phyloP scores from a whole-genome alignment of 208 protist genomes.

The Borovskyia barvae region DNA sequence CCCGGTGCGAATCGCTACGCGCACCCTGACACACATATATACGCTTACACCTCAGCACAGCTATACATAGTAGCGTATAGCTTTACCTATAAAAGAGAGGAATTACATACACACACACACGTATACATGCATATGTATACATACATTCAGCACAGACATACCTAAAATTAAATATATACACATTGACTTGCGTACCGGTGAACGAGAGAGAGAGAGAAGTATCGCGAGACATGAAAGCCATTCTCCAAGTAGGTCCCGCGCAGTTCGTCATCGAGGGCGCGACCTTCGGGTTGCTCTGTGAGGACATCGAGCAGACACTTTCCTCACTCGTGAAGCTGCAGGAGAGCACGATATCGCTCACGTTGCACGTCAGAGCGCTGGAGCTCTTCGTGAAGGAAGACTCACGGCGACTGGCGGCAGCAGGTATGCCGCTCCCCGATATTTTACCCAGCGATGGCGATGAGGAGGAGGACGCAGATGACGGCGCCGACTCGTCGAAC shows the following conservation, averaged over 20 bases:
- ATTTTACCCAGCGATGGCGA: not conserved
- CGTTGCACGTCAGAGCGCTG: slow-evolving; percentile 16
- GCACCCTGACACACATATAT: no score
- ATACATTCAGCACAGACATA: not conserved
- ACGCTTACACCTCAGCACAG: no score
- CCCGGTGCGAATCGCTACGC: no score
- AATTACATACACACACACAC: slow-evolving; percentile 8
- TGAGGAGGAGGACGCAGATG: not conserved
- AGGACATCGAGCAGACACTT: slow-evolving; percentile 23
- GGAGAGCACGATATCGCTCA: slow-evolving; percentile 16
- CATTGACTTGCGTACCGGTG: no score
- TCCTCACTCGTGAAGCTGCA: slow-evolving; percentile 19
- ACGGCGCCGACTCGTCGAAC: no score
- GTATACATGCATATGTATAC: slow-evolving; percentile 2
- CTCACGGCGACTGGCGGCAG: slow-evolving; percentile 6
- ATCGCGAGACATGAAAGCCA: slow-evolving; percentile 48
- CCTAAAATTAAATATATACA: no score
- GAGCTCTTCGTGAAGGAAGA: slow-evolving; percentile 16
- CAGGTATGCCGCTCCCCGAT: not conserved
- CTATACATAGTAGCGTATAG: no score
- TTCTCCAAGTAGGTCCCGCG: slow-evolving; percentile 34
- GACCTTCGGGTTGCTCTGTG: slow-evolving; percentile 37
- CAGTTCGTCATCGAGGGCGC: slow-evolving; percentile 38
- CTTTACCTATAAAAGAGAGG: not conserved
- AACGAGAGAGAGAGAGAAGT: no score